These are phyloP conservation scores for Vigna unguiculata DNA, from an alignment of 306 rosid species.

Conservation along the genomic window DNA sequence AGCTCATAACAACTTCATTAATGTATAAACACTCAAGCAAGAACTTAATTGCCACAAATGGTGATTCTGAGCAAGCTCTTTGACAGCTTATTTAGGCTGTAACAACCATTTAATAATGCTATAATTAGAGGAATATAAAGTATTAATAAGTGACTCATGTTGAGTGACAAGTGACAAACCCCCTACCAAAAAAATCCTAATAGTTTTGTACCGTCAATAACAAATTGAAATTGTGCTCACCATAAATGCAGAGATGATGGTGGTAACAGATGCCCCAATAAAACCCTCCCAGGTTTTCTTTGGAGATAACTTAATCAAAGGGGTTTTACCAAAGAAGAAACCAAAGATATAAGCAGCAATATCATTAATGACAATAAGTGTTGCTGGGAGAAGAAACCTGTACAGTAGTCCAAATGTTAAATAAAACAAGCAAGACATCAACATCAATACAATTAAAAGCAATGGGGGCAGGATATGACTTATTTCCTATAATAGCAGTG, in stretches of 20 bases:
- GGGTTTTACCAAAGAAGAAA: conserved; percentile 96
- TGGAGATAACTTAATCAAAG: conserved; percentile 95
- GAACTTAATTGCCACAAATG: conserved; percentile 36
- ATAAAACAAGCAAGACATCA: conserved; percentile 31
- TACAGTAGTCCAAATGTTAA: conserved; percentile 43
- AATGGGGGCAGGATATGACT: not conserved
- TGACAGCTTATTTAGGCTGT: conserved; percentile 33
- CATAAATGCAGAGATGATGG: conserved; percentile 93
- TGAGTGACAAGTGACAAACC: conserved; percentile 11
- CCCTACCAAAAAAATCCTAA: not conserved
- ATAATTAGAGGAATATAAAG: conserved; percentile 9
- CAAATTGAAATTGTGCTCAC: conserved; percentile 60
- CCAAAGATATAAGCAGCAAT: conserved; percentile 94
- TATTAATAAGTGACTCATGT: conserved; percentile 31
- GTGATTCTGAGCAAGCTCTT: conserved; percentile 21
- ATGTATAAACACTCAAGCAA: conserved; percentile 8
- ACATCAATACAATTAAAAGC: conserved; percentile 36
- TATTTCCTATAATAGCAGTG: conserved; percentile 8
- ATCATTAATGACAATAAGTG: conserved; percentile 94
- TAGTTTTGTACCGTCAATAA: conserved; percentile 19
- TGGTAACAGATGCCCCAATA: conserved; percentile 96
- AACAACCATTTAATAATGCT: conserved; percentile 32
- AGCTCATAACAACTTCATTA: conserved; percentile 36
- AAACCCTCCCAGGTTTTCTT: conserved; percentile 99
- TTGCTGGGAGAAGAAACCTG: conserved; percentile 99